Percentiles rank a stretch among this genome's conserved stretches.
Conservation (phyloP, 2,329 filamentous ascomycete genomes). For the Fusarium haematococcum region DNA sequence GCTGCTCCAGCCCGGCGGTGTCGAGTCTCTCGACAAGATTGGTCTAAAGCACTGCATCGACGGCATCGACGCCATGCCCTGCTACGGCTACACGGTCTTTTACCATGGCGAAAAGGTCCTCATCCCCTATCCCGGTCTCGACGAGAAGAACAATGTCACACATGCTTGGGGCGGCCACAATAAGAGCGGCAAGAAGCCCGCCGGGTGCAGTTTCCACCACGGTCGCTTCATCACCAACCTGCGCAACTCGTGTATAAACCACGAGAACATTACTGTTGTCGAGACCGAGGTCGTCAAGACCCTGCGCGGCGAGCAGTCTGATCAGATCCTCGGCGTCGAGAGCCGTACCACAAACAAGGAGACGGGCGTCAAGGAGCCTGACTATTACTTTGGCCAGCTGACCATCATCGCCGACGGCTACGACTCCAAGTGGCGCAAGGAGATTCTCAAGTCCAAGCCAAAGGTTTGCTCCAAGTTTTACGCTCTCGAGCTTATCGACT, state of each 20-base stretch:
- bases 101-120: slow-evolving; percentile 79
- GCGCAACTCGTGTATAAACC: slow-evolving; percentile 77
- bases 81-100: slow-evolving; percentile 88
- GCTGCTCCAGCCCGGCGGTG: slow-evolving; percentile 91
- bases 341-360: slow-evolving; percentile 72
- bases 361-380: slow-evolving; percentile 67
- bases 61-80: slow-evolving; percentile 85
- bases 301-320: slow-evolving; percentile 75
- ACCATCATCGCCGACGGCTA: slow-evolving; percentile 96
- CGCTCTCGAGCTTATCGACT: slow-evolving; percentile 91
- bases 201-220: slow-evolving; percentile 91
- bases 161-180: slow-evolving; percentile 51
- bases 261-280: slow-evolving; percentile 88
- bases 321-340: slow-evolving; percentile 86
- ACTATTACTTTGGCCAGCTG: slow-evolving; percentile 88
- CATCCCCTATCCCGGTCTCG: slow-evolving; percentile 82
- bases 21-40: slow-evolving; percentile 81
- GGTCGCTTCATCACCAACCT: slow-evolving; percentile 90
- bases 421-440: slow-evolving; percentile 88
- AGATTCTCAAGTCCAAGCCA: slow-evolving; percentile 77
- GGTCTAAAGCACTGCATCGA: slow-evolving; percentile 87
- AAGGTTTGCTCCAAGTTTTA: slow-evolving; percentile 98
- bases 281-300: slow-evolving; percentile 88
- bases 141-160: slow-evolving; percentile 57
- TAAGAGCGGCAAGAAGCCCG: slow-evolving; percentile 59